Evolutionary conservation across 163 green algal genomes (phyloP), one percentile per base, ranked within the genome.

Genomic region (Trebouxia gelatinosa): DNA sequence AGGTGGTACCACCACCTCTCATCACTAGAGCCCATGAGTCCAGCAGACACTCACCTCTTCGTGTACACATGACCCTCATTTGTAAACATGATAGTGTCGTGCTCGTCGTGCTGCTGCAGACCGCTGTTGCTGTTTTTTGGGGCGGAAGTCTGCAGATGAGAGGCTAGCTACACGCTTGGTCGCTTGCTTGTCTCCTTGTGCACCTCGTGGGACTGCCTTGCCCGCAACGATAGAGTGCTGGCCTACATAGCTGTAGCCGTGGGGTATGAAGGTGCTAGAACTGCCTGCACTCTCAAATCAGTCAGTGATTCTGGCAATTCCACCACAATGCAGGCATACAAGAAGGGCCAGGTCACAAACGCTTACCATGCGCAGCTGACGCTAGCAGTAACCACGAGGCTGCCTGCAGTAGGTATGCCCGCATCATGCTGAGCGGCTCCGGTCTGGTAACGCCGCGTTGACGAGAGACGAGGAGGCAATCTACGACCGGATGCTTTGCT

Each of bases 61-160:
- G 40, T 59, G 39, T 76, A 76, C 6, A 76, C 9, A 4, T 64
- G 40, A 6, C 68, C 68, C 23, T 76, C 68, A 21, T 11, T 13
- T 2, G 68, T 76, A 23, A 40, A 64, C 68, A 76, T 39, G 5
- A 76, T 6, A 2, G 68, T 76, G 4, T 76, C 40, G 29, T 76
- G 68, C 0, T 46, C 2, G 13, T 32, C 28, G 29, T 76, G n/a
- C n/a, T n/a, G n/a, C 43, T 61, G 28, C 11, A 64, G 68, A 61
- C 5, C 17, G 19, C 29, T 76, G 68, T 17, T 64, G 40, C 40
- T 76, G 68, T 21, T 29, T 29, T 23, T n/a, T n/a, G n/a, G n/a
- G n/a, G n/a, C n/a, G n/a, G n/a, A n/a, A n/a, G n/a, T n/a, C n/a
- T n/a, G n/a, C n/a, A n/a, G n/a, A n/a, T n/a, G n/a, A n/a, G n/a